These are phyloP conservation scores for Ambrosiella cleistominuta DNA, from an alignment of 2,329 filamentous ascomycete genomes.

Conservation along the genomic window DNA sequence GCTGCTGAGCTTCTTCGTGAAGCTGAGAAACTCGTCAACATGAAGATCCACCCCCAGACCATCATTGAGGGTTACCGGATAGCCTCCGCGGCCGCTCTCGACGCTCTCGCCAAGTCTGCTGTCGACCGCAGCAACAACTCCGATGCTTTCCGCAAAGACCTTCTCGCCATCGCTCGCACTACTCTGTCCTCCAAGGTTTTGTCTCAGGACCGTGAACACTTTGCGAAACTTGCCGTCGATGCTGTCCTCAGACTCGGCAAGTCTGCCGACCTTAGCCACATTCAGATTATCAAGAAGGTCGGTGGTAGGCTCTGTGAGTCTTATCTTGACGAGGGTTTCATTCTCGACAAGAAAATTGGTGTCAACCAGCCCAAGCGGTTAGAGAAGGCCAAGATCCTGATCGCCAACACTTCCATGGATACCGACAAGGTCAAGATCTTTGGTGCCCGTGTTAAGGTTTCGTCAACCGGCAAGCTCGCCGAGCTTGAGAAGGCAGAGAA, in stretches of 20 bases:
- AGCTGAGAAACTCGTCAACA: conserved; percentile 90
- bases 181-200: conserved; percentile 96
- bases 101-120: conserved; percentile 66
- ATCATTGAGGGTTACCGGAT: conserved; percentile 99
- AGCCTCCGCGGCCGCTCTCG: conserved; percentile 75
- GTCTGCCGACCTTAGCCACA: conserved; percentile 87
- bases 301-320: conserved; percentile 95
- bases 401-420: conserved; percentile 98
- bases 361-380: conserved; percentile 96
- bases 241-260: conserved; percentile 79
- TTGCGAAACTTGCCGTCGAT: conserved; percentile 75
- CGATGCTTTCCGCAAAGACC: conserved; percentile 73
- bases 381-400: conserved; percentile 94
- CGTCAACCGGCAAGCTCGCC: conserved; percentile 90
- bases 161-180: conserved; percentile 79
- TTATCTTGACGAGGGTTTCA: conserved; percentile 95
- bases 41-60: conserved; percentile 97
- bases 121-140: conserved; percentile 78
- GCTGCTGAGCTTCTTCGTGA: conserved; percentile 90
- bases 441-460: conserved; percentile 89
- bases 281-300: conserved; percentile 98
- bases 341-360: conserved; percentile 96
- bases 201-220: conserved; percentile 82
- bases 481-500: conserved; percentile 95
- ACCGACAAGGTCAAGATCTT: conserved; percentile 99